Base-by-base conservation (phyloP, 495 filamentous ascomycete species). In the Daldinia decipiens region DNA sequence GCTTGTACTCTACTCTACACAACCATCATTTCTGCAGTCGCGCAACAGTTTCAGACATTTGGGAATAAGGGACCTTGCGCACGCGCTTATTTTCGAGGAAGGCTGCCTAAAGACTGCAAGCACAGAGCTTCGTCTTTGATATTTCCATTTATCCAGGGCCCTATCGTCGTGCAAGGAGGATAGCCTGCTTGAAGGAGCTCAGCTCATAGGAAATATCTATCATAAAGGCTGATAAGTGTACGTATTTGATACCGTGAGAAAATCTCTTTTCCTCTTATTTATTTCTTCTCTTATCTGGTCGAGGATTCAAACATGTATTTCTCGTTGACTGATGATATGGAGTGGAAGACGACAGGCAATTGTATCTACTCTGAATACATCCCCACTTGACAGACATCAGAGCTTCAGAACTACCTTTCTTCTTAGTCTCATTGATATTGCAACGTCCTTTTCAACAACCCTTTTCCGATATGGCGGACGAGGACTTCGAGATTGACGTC, bases 401-500 rank as follows among this genome's bases (percentile, higher is more conserved):
- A 53, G 69, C 56, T 55, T 58, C 61, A 59, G n/a, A 62, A 29
- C 40, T 69, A 59, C 60, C 63, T 61, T 64, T 54, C 62, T 53
- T 38, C 69, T 59, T 78, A 78, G 74, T 59, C 62, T 63, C 59
- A 56, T 77, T 78, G 74, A 76, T 70, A 39, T 45, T 71, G 27
- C 65, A 74, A 71, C 74, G 69, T 77, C 63, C 51, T 68, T 70
- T 40, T 53, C 43, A 32, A 36, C 45, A 32, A 62, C 50, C 45
- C 68, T 59, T 59, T 19, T 51, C 72, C 82, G 86, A 74, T 65
- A 95, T 95, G 92, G 92, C 91, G 72, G 92, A 97, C 81, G 92
- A 95, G 80, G 94, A 97, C 76, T 98, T 98, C 85, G 95, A 98
- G 78, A 97, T 98, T 86, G 96, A 98, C 79, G 94, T 98, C 81